phyloP scores from a whole-genome alignment of 495 filamentous ascomycete species.

The Bryoglossum gracile region DNA sequence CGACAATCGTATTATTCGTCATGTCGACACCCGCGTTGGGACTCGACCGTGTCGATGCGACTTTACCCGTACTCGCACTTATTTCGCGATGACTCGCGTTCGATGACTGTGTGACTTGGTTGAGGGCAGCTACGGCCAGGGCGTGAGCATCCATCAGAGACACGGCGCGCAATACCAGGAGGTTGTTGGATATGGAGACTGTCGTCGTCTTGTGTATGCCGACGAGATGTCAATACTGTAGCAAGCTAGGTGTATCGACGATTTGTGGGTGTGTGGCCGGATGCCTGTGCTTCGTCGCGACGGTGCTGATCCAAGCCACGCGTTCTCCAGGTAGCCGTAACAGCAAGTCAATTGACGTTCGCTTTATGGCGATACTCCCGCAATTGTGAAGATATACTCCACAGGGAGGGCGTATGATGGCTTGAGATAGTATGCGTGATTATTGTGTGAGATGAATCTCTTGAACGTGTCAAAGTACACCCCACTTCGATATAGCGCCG shows the following conservation, averaged over 20 bases:
- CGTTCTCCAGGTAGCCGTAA: slow-evolving; percentile 9
- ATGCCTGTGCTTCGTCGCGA: slow-evolving; percentile 1
- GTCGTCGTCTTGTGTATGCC: background rate
- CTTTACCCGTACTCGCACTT: slow-evolving; percentile 7
- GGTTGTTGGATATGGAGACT: background rate
- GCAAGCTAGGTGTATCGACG: background rate
- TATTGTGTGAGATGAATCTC: background rate
- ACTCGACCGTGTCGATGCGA: background rate
- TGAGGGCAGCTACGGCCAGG: slow-evolving; percentile 19
- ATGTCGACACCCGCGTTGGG: slow-evolving; percentile 18
- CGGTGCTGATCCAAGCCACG: slow-evolving; percentile 4
- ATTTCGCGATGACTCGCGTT: slow-evolving; percentile 13
- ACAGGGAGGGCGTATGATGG: background rate
- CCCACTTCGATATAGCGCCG: background rate
- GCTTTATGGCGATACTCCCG: background rate
- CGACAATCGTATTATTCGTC: slow-evolving; percentile 14
- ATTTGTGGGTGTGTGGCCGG: slow-evolving; percentile 1
- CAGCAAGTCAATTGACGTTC: background rate
- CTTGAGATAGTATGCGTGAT: background rate
- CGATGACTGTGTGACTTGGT: slow-evolving; percentile 14
- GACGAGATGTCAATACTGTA: background rate
- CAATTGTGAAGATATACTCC: background rate
- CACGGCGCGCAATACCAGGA: background rate
- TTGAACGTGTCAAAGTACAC: slow-evolving; percentile 4
- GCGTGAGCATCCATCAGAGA: slow-evolving; percentile 16